Percentiles rank a stretch among this genome's conserved stretches.
Evolutionary conservation across 495 filamentous ascomycete species (phyloP).

Genomic region (Tuber melanosporum): DNA sequence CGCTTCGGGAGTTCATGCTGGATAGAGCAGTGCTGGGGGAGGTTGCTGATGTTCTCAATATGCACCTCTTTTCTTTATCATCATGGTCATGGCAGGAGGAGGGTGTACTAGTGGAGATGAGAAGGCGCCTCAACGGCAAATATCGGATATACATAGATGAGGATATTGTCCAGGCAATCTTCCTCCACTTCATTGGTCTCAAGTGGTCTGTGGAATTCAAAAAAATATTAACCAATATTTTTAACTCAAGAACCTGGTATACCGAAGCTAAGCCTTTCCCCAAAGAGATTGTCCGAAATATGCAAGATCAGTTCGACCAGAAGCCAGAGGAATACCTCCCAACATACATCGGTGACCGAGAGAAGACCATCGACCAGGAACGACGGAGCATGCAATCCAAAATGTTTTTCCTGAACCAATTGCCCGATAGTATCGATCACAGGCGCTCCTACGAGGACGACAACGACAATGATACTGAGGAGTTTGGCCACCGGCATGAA

Average conservation of each 20-base stretch:
- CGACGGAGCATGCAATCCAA: conserved; percentile 44
- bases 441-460: conserved; percentile 21
- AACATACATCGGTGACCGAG: background rate
- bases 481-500: background rate
- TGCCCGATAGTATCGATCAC: conserved; percentile 54
- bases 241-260: conserved; percentile 47
- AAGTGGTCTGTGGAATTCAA: conserved; percentile 57
- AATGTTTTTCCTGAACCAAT: conserved; percentile 44
- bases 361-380: background rate
- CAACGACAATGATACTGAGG: background rate
- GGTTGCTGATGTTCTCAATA: conserved; percentile 61
- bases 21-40: conserved; percentile 54
- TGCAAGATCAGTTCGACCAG: conserved; percentile 51
- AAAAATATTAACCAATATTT: conserved; percentile 46
- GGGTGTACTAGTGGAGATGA: conserved; percentile 54
- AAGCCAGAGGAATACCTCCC: conserved; percentile 2
- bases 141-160: conserved; percentile 61
- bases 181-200: conserved; percentile 60
- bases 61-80: conserved; percentile 55
- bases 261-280: conserved; percentile 44
- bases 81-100: conserved; percentile 57
- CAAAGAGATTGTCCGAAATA: conserved; percentile 41
- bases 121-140: conserved; percentile 57
- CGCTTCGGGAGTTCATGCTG: conserved; percentile 55
- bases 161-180: conserved; percentile 59